These are phyloP conservation scores for Cutaneotrichosporon sp. DNA, from an alignment of 1,284 basidiomycete genomes.

Conservation along the genomic window DNA sequence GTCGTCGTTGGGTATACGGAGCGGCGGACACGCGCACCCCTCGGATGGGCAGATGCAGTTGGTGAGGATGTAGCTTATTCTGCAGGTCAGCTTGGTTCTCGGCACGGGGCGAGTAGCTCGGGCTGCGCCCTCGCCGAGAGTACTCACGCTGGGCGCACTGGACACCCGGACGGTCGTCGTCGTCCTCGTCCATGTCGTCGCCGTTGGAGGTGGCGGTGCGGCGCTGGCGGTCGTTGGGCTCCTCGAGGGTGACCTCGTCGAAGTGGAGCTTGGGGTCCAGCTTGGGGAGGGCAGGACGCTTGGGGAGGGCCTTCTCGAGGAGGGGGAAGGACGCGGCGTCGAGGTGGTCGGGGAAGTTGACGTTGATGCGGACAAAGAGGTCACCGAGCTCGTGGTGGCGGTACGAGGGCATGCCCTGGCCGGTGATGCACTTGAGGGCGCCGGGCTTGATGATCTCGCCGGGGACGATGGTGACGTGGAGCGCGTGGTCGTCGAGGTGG, in stretches of 20 bases:
- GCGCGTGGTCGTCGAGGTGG: conserved; percentile 89
- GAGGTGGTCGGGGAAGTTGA: conserved; percentile 87
- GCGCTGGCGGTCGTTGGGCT: conserved; percentile 73
- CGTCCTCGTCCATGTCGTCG: conserved; percentile 72
- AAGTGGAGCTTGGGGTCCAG: conserved; percentile 67
- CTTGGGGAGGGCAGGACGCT: conserved; percentile 69
- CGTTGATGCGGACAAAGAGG: conserved; percentile 82
- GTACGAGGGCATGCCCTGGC: conserved; percentile 98
- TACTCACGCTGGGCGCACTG: conserved; percentile 57
- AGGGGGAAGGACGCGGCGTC: conserved; percentile 67
- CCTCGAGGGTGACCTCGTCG: conserved; percentile 85
- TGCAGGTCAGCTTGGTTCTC: conserved; percentile 6
- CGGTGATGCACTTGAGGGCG: conserved; percentile 84
- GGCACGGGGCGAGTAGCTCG: not conserved
- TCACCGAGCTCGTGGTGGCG: conserved; percentile 97
- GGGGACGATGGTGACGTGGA: conserved; percentile 80
- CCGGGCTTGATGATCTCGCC: conserved; percentile 96
- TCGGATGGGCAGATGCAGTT: conserved; percentile 10
- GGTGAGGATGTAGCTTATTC: conserved; percentile 11
- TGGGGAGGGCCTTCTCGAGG: conserved; percentile 85
- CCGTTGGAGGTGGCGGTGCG: conserved; percentile 59
- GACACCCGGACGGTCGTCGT: conserved; percentile 52
- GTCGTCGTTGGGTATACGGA: conserved; percentile 17
- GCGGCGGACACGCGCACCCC: not conserved
- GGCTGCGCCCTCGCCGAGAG: not conserved